A percentile compares a stretch with the other conserved stretches of the same genome.
Evolutionary conservation across 495 filamentous ascomycete genomes (phyloP).

Genomic region (Chaetomium cochliodes): DNA sequence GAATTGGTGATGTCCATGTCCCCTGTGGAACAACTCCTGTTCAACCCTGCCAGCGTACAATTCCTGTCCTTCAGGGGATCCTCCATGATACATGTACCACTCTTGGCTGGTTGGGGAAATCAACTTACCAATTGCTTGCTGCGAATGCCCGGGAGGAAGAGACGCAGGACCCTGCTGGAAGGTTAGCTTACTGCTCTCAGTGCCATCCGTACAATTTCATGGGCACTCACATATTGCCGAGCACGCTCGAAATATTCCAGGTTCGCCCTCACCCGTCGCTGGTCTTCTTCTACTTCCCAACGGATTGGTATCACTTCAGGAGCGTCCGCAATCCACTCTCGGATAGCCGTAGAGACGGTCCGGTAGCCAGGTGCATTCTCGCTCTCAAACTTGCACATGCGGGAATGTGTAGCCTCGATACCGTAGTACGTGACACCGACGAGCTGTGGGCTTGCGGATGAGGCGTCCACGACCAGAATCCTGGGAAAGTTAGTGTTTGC

Average conservation of each 20-base stretch:
- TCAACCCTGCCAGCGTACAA: slow-evolving; percentile 20
- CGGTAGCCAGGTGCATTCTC: slow-evolving; percentile 70
- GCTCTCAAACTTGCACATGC: slow-evolving; percentile 83
- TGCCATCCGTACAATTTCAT: not conserved
- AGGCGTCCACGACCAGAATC: slow-evolving; percentile 66
- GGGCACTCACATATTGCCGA: slow-evolving; percentile 42
- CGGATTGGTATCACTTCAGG: slow-evolving; percentile 56
- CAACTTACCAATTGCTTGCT: slow-evolving; percentile 31
- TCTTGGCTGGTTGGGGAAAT: slow-evolving; percentile 9
- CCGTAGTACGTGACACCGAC: slow-evolving; percentile 73
- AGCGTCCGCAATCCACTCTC: slow-evolving; percentile 64
- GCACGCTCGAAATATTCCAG: slow-evolving; percentile 46
- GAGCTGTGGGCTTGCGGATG: slow-evolving; percentile 70
- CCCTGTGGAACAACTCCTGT: slow-evolving; percentile 18
- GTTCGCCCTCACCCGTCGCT: slow-evolving; percentile 45
- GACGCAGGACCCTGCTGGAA: slow-evolving; percentile 16
- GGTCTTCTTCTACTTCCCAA: slow-evolving; percentile 64
- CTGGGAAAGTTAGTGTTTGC: slow-evolving; percentile 22
- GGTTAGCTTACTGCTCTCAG: slow-evolving; percentile 2
- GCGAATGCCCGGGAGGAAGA: slow-evolving; percentile 12
- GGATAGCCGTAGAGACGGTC: slow-evolving; percentile 67
- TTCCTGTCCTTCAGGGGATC: not conserved
- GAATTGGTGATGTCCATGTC: not conserved
- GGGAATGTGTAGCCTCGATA: slow-evolving; percentile 80
- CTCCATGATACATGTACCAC: slow-evolving; percentile 9